A percentile compares a stretch with the other conserved stretches of the same genome.
Evolutionary conservation across 163 green algal species (phyloP).

Genomic region (Scenedesmus sp.): DNA sequence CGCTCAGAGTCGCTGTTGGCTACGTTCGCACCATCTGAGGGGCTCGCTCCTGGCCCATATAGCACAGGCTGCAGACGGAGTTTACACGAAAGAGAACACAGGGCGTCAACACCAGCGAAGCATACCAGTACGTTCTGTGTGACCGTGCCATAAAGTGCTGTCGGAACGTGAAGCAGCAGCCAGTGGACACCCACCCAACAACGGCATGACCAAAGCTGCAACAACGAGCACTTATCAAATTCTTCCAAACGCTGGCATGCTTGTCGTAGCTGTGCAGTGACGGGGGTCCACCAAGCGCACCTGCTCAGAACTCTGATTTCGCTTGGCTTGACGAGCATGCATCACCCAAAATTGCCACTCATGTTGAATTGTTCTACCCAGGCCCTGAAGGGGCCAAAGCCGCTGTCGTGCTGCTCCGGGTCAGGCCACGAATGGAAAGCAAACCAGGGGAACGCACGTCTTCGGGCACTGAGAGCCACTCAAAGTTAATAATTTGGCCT

Average conservation of each 20-base stretch:
- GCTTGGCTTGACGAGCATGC: slow-evolving; percentile 8
- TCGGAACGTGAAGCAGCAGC: not conserved
- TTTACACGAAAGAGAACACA: not conserved
- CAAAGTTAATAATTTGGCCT: not conserved
- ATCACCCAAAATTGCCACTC: slow-evolving; percentile 44
- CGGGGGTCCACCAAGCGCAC: not conserved
- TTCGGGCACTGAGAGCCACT: not conserved
- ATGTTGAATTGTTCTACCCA: slow-evolving; percentile 3
- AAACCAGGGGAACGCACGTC: not conserved
- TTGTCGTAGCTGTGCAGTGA: not conserved
- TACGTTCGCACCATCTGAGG: slow-evolving; percentile 38
- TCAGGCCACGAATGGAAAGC: not conserved
- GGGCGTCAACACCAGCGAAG: not conserved
- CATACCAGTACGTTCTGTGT: not conserved
- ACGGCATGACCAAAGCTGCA: not conserved
- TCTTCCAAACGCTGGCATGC: too few relatives aligned
- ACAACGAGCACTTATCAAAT: not conserved
- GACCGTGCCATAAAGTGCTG: not conserved
- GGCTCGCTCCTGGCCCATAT: slow-evolving; percentile 37
- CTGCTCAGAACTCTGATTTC: slow-evolving; percentile 26
- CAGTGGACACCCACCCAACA: not conserved
- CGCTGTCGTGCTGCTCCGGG: not conserved
- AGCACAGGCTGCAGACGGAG: slow-evolving; percentile 21
- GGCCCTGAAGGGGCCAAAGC: not conserved
- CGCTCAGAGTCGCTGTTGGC: not conserved